phyloP scores from a whole-genome alignment of 2,329 filamentous ascomycete species.

The Hymenoscyphus scutula region DNA sequence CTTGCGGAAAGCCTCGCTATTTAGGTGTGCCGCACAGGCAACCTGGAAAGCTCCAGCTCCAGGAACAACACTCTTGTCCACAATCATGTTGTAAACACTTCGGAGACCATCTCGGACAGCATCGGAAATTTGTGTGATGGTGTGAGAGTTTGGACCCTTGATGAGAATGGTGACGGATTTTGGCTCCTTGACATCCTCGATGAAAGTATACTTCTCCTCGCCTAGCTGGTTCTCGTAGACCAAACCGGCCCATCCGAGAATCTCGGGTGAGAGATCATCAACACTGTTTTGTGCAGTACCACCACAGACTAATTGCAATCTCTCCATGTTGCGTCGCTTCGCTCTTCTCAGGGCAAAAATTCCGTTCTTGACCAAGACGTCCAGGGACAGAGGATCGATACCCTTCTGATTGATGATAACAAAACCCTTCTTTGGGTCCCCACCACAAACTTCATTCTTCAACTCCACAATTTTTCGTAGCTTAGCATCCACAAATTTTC shows the following conservation, averaged over 20 bases:
- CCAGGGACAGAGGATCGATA: slow-evolving; percentile 92
- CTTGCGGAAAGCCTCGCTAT: slow-evolving; percentile 81
- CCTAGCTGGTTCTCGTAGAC: slow-evolving; percentile 97
- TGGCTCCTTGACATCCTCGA: slow-evolving; percentile 97
- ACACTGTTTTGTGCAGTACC: slow-evolving; percentile 93
- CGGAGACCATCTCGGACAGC: slow-evolving; percentile 92
- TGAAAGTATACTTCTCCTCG: slow-evolving; percentile 98
- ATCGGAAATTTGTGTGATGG: slow-evolving; percentile 94
- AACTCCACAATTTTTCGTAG: slow-evolving; percentile 95
- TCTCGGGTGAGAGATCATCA: slow-evolving; percentile 82
- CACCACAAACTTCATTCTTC: slow-evolving; percentile 96
- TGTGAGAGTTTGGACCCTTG: slow-evolving; percentile 96
- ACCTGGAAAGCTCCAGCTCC: slow-evolving; percentile 96
- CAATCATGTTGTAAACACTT: slow-evolving; percentile 99
- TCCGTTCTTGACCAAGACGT: slow-evolving; percentile 96
- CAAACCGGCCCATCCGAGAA: slow-evolving; percentile 91
- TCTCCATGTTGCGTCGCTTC: slow-evolving; percentile 99
- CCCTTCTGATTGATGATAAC: slow-evolving; percentile 99
- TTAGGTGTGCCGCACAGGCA: slow-evolving; percentile 82
- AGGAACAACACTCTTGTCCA: slow-evolving; percentile 93
- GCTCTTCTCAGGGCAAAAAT: slow-evolving; percentile 92
- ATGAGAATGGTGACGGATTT: slow-evolving; percentile 98
- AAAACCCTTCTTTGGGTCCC: slow-evolving; percentile 90
- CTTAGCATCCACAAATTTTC: slow-evolving; percentile 93
- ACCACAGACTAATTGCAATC: slow-evolving; percentile 90